Conservation (phyloP, 306 rosid genomes). For the Ceratonia siliqua region DNA sequence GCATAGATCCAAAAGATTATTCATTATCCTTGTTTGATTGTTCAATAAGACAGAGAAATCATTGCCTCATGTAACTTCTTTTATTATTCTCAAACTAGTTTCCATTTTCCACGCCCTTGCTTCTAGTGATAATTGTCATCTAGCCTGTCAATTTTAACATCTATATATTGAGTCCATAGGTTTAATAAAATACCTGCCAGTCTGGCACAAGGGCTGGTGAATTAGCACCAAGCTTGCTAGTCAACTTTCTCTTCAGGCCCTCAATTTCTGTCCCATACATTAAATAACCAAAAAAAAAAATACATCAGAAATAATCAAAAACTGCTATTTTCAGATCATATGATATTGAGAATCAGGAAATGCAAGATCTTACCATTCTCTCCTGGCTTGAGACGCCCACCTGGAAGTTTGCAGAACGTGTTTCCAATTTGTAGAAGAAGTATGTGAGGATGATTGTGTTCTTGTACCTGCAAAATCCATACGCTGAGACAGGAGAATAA, state of each 20-base stretch:
- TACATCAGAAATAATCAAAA: neutral
- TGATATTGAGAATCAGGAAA: neutral
- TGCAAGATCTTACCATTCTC: constrained; percentile 73
- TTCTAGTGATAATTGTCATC: neutral
- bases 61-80: neutral
- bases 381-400: constrained; percentile 98
- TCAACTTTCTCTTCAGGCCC: constrained; percentile 74
- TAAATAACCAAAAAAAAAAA: neutral
- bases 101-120: neutral
- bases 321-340: neutral
- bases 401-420: constrained; percentile 98
- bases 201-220: constrained; percentile 68
- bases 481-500: constrained; percentile 20
- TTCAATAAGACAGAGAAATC: neutral
- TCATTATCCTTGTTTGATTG: neutral
- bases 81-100: neutral
- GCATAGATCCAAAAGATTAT: neutral
- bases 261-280: constrained; percentile 55
- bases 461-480: constrained; percentile 76
- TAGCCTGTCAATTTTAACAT: neutral
- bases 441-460: constrained; percentile 97
- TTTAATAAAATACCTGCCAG: constrained; percentile 60
- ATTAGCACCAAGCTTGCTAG: constrained; percentile 85
- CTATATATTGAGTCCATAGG: no score
- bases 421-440: constrained; percentile 97